phyloP scores from a whole-genome alignment of 2,329 filamentous ascomycete species.

The Exophiala lecanii-corni region DNA sequence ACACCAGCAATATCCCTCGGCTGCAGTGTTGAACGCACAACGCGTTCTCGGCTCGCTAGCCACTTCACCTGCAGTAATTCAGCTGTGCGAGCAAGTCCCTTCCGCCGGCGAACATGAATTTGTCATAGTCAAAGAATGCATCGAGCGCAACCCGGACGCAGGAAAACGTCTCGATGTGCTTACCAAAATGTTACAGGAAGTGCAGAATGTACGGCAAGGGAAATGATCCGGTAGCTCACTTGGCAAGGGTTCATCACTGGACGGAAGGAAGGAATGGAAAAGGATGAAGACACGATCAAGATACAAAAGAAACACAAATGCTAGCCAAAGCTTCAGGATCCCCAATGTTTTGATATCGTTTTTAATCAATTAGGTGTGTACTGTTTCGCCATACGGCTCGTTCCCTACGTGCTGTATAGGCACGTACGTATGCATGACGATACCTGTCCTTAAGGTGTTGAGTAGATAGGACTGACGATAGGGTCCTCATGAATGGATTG shows the following conservation, averaged over 20 bases:
- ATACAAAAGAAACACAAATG: too few species aligned
- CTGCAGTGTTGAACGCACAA: constrained; percentile 51
- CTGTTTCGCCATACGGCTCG: too few species aligned
- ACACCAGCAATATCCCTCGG: constrained; percentile 29
- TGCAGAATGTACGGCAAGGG: constrained; percentile 2
- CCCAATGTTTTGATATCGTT: too few species aligned
- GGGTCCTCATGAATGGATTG: too few species aligned
- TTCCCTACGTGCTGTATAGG: too few species aligned
- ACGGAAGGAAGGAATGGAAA: too few species aligned
- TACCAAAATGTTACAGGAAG: constrained; percentile 37
- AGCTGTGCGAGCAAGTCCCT: constrained; percentile 64
- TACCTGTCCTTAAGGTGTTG: too few species aligned
- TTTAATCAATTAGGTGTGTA: too few species aligned
- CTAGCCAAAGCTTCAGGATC: too few species aligned
- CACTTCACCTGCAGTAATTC: constrained; percentile 60
- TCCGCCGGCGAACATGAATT: constrained; percentile 69
- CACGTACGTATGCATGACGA: too few species aligned
- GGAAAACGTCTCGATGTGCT: constrained; percentile 52
- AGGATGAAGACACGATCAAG: too few species aligned
- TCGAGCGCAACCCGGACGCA: constrained; percentile 61
- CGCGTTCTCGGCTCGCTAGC: constrained; percentile 62
- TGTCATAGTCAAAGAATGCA: constrained; percentile 65
- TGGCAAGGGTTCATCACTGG: background rate
- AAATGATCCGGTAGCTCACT: background rate
- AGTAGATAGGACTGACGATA: too few species aligned